A percentile compares a stretch with the other conserved stretches of the same genome.
phyloP scores from a whole-genome alignment of 208 protist genomes.

The Trypanosoma melophagium region DNA sequence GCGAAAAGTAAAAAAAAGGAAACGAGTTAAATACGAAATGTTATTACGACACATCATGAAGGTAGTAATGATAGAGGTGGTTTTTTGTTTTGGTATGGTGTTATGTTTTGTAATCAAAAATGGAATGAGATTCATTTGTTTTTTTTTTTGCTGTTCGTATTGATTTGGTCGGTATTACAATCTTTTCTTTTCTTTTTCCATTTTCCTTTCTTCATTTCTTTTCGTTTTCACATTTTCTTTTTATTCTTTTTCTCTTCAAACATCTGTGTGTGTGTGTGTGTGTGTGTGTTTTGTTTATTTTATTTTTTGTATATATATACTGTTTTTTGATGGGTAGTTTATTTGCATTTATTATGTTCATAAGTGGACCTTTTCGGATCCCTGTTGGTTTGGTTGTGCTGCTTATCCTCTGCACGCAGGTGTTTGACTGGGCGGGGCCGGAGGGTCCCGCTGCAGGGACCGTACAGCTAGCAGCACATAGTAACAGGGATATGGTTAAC shows the following conservation, averaged over 20 bases:
- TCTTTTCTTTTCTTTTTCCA: no score
- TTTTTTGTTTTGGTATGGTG: no score
- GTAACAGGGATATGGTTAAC: slow-evolving; percentile 13
- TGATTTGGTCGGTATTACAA: no score
- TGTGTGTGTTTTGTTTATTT: slow-evolving; percentile 5
- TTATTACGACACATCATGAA: no score
- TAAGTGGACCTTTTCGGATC: slow-evolving; percentile 22
- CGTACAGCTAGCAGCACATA: neutral
- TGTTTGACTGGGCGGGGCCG: slow-evolving; percentile 7
- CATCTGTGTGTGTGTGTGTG: neutral
- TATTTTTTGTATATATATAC: neutral
- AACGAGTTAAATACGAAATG: neutral
- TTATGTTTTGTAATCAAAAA: no score
- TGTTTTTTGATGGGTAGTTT: slow-evolving; percentile 5
- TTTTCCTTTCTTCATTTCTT: no score
- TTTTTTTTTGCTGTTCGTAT: no score
- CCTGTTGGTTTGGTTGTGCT: slow-evolving; percentile 21
- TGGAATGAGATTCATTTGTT: no score
- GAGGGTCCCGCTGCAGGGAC: slow-evolving; percentile 17
- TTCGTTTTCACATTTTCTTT: no score
- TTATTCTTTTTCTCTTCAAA: slow-evolving; percentile 17
- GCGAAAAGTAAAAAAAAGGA: neutral
- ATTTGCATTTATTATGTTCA: slow-evolving; percentile 7
- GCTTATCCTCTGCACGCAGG: slow-evolving; percentile 12
- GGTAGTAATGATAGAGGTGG: no score